Percentiles rank a stretch among this genome's conserved stretches.
phyloP scores from a whole-genome alignment of 129 eudicot species.

The Arctium minus region DNA sequence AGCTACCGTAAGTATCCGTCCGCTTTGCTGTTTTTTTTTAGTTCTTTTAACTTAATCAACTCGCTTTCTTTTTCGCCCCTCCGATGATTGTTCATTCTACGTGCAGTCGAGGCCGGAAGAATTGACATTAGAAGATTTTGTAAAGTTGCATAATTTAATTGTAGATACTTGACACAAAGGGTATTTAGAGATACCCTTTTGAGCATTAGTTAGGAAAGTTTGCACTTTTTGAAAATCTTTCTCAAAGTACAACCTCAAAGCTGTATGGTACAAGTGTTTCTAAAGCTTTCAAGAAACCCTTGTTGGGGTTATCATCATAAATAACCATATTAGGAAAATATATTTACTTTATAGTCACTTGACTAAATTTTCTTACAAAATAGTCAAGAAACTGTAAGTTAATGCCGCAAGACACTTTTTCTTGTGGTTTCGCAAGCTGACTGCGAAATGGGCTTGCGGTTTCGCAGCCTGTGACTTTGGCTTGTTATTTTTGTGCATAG shows the following conservation, averaged over 20 bases:
- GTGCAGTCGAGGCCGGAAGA: slow-evolving; percentile 95
- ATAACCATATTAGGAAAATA: no score
- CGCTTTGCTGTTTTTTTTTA: not conserved
- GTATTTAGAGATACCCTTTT: slow-evolving; percentile 6
- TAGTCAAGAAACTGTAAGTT: no score
- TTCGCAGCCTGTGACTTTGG: no score
- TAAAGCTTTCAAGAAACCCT: slow-evolving; percentile 6
- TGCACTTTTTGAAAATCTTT: not conserved
- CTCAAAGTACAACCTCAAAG: not conserved
- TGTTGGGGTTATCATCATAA: not conserved
- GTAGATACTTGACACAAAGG: slow-evolving; percentile 29
- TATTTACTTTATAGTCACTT: no score
- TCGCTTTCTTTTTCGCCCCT: not conserved
- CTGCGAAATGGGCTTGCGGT: no score
- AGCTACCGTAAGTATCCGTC: slow-evolving; percentile 46
- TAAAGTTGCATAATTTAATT: slow-evolving; percentile 56
- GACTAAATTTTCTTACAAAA: no score
- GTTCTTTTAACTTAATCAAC: not conserved
- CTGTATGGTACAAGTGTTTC: not conserved
- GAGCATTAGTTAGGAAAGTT: not conserved
- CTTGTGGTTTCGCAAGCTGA: no score
- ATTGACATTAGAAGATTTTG: slow-evolving; percentile 68
- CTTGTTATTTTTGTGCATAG: no score
- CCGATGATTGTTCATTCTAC: not conserved
- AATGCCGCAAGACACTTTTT: no score